These are phyloP conservation scores for Davidsoniella neocaledoniae DNA, from an alignment of 2,329 filamentous ascomycete species.

Conservation along the genomic window DNA sequence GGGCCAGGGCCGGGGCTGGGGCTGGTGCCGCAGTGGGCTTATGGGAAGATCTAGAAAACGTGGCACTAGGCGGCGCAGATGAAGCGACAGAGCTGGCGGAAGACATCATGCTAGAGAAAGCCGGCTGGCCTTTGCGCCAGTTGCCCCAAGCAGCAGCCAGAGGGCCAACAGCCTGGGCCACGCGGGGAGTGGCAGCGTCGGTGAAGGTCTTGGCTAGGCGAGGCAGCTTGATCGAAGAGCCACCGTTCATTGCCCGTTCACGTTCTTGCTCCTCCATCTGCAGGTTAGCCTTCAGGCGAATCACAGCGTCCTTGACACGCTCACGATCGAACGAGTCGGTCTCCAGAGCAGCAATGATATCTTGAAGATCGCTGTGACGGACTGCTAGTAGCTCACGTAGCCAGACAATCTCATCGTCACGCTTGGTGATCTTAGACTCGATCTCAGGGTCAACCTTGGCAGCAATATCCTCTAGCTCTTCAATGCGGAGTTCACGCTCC, in stretches of 20 bases:
- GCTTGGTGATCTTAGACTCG: constrained; percentile 68
- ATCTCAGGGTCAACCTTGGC: constrained; percentile 58
- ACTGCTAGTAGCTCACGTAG: constrained; percentile 84
- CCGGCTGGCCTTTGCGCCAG: constrained; percentile 58
- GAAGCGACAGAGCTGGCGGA: constrained; percentile 15
- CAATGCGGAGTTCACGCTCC: constrained; percentile 78
- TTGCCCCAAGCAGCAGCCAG: constrained; percentile 88
- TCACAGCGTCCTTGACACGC: constrained; percentile 73
- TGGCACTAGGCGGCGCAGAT: neutral
- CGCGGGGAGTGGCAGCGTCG: constrained; percentile 49
- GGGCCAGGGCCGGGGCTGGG: neutral
- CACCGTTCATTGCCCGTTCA: constrained; percentile 62
- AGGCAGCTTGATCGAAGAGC: constrained; percentile 49
- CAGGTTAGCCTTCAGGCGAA: constrained; percentile 80
- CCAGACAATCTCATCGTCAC: constrained; percentile 89
- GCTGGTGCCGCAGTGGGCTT: neutral
- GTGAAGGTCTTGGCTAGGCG: constrained; percentile 51
- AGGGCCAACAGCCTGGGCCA: constrained; percentile 64
- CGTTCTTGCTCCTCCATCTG: constrained; percentile 98
- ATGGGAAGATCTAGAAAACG: neutral
- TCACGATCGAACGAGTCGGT: constrained; percentile 56
- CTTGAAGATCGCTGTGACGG: constrained; percentile 76
- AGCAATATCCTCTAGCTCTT: constrained; percentile 62
- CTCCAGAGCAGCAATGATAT: constrained; percentile 66
- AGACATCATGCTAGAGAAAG: constrained; percentile 31